These are phyloP conservation scores for Ligustrum vulgare DNA, from an alignment of 257 asterid genomes.

Conservation along the genomic window DNA sequence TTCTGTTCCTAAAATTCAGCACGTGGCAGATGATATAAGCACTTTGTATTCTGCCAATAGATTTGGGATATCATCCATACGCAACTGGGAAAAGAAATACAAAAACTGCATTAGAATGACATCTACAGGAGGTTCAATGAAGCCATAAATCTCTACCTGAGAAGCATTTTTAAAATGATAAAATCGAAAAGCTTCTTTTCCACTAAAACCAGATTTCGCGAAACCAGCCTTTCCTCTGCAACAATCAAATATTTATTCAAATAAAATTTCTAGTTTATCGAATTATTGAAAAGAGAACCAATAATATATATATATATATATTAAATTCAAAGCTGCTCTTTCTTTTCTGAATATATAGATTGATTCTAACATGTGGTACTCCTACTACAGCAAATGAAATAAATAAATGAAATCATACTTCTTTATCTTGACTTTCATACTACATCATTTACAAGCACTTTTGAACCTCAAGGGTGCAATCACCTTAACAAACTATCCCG, in stretches of 20 bases:
- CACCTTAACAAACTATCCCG: neutral
- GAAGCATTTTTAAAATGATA: constrained; percentile 71
- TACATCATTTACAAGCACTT: neutral
- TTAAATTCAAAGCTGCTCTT: neutral
- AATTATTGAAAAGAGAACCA: constrained; percentile 6
- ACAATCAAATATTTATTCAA: constrained; percentile 17
- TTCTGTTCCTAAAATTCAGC: neutral
- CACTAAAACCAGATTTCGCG: constrained; percentile 38
- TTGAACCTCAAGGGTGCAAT: neutral
- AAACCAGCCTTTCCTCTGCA: constrained; percentile 64
- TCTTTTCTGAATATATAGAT: neutral
- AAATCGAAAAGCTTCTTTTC: constrained; percentile 51
- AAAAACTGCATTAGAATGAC: constrained; percentile 13
- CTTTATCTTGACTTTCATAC: neutral
- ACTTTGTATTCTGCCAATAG: constrained; percentile 74
- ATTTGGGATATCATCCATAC: constrained; percentile 63
- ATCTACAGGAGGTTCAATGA: constrained; percentile 4
- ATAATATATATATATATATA: neutral
- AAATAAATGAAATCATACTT: neutral
- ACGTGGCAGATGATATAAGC: constrained; percentile 38
- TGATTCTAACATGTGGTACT: neutral
- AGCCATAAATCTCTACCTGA: constrained; percentile 53
- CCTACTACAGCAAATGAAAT: neutral
- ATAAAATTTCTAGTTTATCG: constrained; percentile 6
- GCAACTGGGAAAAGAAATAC: constrained; percentile 51